Evolutionary conservation across 495 filamentous ascomycete species (phyloP).

Genomic region (Tuber calosporum): DNA sequence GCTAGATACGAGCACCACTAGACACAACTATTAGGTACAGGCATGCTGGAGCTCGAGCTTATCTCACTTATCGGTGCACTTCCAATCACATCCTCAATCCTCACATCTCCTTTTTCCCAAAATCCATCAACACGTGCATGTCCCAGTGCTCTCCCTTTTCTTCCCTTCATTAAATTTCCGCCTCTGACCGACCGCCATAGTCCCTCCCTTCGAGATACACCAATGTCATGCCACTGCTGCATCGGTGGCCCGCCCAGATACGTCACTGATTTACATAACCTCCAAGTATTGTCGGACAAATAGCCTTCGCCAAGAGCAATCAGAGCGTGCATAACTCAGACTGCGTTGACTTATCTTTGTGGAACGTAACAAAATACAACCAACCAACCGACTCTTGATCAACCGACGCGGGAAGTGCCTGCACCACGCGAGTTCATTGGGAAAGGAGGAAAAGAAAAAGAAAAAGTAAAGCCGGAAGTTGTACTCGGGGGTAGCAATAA

Average conservation of each 20-base stretch:
- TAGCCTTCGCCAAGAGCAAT: not conserved
- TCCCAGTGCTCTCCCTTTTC: not conserved
- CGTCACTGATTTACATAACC: slow-evolving; percentile 3
- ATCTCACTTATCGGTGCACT: not conserved
- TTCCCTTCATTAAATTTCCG: not conserved
- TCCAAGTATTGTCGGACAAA: not conserved
- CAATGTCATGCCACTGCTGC: not conserved
- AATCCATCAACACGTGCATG: not conserved
- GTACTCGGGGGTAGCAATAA: no score
- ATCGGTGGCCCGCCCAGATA: not conserved
- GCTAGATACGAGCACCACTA: not conserved
- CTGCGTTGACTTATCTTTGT: not conserved
- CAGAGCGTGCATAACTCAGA: not conserved
- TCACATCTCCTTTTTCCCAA: not conserved
- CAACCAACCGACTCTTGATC: not conserved
- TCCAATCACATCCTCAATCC: not conserved
- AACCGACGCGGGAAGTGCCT: not conserved
- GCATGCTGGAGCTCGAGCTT: not conserved
- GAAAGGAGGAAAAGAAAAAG: not conserved
- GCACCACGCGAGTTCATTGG: not conserved
- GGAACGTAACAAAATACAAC: not conserved
- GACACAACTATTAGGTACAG: not conserved
- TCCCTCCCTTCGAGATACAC: not conserved
- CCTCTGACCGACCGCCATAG: not conserved
- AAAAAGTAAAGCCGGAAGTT: no score